A percentile compares a stretch with the other conserved stretches of the same genome.
Evolutionary conservation across 2,329 filamentous ascomycete genomes (phyloP).

Genomic region (Phialocephala subalpina): DNA sequence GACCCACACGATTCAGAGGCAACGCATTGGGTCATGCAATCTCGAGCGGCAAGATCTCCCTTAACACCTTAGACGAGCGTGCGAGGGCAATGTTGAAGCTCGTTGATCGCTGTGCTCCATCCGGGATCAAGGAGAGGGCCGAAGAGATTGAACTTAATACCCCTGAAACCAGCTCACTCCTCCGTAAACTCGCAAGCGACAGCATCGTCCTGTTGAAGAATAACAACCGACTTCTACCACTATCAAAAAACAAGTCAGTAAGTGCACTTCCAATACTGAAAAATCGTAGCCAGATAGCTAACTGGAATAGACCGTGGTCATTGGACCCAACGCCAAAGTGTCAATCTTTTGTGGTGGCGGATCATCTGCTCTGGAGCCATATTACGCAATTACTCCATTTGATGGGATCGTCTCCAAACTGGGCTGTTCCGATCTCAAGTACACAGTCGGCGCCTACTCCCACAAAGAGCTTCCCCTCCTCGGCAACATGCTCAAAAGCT

Average conservation of each 20-base stretch:
- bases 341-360: conserved; percentile 69
- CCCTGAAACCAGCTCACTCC: conserved; percentile 37
- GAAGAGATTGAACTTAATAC: too few species aligned
- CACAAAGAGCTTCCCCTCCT: conserved; percentile 70
- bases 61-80: conserved; percentile 38
- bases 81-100: conserved; percentile 39
- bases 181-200: conserved; percentile 46
- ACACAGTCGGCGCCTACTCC: conserved; percentile 68
- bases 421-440: conserved; percentile 55
- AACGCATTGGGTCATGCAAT: conserved; percentile 35
- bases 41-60: conserved; percentile 36
- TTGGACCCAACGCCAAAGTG: conserved; percentile 65
- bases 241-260: conserved; percentile 65
- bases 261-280: too few species aligned
- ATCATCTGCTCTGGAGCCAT: conserved; percentile 65
- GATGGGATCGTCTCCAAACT: conserved; percentile 71
- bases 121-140: conserved; percentile 38
- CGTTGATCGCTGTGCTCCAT: conserved; percentile 47
- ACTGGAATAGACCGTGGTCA: conserved; percentile 64
- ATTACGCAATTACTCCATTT: conserved; percentile 76
- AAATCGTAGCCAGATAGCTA: too few species aligned
- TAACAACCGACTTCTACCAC: conserved; percentile 61
- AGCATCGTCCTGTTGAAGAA: conserved; percentile 72
- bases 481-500: conserved; percentile 58
- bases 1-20: conserved; percentile 48